Conservation (phyloP, 2,329 filamentous ascomycete genomes). For the Dactylellina leptospora region DNA sequence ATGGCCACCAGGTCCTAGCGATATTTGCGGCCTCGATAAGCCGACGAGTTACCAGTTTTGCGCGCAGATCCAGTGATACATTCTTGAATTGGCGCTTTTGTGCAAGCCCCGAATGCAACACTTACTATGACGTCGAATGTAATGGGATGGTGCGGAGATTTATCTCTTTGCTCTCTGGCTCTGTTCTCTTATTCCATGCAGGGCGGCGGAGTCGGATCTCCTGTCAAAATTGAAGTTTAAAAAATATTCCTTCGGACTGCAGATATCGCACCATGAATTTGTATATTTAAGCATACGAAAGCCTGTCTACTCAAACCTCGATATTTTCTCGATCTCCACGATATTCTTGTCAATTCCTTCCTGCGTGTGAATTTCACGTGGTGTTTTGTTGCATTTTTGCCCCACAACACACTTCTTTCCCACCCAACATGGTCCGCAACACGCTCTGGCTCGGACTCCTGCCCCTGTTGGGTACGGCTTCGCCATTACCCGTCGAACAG, state of each 20-base stretch:
- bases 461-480: constrained; percentile 26
- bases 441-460: constrained; percentile 12
- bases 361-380: too few relatives aligned
- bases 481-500: constrained; percentile 15
- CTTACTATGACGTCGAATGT: constrained; percentile 35
- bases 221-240: too few relatives aligned
- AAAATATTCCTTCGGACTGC: too few relatives aligned
- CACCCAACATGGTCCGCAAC: constrained; percentile 19
- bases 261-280: too few relatives aligned
- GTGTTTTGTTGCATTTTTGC: constrained; percentile 32
- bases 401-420: constrained; percentile 12
- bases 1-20: constrained; percentile 21
- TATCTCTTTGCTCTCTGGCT: too few relatives aligned
- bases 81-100: constrained; percentile 14
- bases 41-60: constrained; percentile 21
- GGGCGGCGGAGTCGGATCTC: neutral
- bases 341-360: too few relatives aligned
- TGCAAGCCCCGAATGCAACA: constrained; percentile 30
- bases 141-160: constrained; percentile 2
- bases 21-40: constrained; percentile 16
- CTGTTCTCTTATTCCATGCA: neutral
- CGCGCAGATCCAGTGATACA: constrained; percentile 34
- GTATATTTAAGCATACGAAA: too few relatives aligned
- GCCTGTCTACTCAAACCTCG: too few relatives aligned
- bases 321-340: too few relatives aligned